These are phyloP conservation scores for Incumbomyces lentus DNA, from an alignment of 2,329 filamentous ascomycete species.

Conservation along the genomic window DNA sequence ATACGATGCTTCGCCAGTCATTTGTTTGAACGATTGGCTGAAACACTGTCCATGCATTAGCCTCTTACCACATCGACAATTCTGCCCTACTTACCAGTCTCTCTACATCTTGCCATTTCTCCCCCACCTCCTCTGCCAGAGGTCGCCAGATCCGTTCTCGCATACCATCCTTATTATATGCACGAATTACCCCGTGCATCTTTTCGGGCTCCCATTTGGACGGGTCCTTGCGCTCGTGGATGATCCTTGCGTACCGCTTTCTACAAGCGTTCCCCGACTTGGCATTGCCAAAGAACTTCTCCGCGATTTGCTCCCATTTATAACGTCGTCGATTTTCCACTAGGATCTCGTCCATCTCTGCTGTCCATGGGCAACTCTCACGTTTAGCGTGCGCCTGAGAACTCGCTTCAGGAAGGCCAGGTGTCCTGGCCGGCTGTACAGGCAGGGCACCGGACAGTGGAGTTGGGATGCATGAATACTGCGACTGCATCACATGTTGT, in stretches of 20 bases:
- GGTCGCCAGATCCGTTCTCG: constrained; percentile 73
- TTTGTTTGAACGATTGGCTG: constrained; percentile 72
- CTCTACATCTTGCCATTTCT: constrained; percentile 60
- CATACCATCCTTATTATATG: constrained; percentile 58
- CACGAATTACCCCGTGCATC: constrained; percentile 61
- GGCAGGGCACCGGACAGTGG: constrained; percentile 12
- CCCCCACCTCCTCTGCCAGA: constrained; percentile 52
- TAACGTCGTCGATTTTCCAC: constrained; percentile 61
- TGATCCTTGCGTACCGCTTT: constrained; percentile 75
- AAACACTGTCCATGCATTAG: constrained; percentile 51
- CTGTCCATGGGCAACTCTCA: constrained; percentile 59
- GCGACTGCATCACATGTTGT: neutral
- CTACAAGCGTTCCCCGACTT: constrained; percentile 77
- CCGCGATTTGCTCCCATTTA: constrained; percentile 75
- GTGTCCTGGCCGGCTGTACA: constrained; percentile 10
- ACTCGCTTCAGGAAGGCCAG: neutral
- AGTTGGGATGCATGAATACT: neutral
- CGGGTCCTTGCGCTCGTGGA: constrained; percentile 55
- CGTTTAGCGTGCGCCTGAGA: constrained; percentile 17
- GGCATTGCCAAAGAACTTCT: constrained; percentile 56
- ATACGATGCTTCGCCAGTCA: constrained; percentile 27
- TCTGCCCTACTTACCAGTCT: constrained; percentile 56
- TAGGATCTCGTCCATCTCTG: constrained; percentile 63
- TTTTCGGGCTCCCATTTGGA: constrained; percentile 72
- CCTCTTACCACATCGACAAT: neutral